Conservation (phyloP, 768 basidiomycete genomes). For the Tylopilus felleus region DNA sequence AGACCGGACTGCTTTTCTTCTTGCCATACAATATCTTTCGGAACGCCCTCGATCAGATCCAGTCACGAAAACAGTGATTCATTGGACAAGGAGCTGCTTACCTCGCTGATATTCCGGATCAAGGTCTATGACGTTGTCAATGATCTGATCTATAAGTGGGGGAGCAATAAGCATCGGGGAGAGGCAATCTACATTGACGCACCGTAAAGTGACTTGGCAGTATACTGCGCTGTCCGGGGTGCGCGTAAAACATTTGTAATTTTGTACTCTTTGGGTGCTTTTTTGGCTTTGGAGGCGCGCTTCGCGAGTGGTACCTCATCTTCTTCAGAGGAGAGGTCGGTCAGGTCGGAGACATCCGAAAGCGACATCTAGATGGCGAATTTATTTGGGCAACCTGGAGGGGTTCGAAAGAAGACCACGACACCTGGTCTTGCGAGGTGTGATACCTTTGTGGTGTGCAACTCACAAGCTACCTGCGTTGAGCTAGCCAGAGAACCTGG, state of each 20-base stretch:
- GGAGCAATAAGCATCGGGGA: not conserved
- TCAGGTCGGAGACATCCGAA: constrained; percentile 46
- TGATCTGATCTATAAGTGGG: constrained; percentile 42
- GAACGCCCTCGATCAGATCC: not conserved
- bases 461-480: not conserved
- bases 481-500: not conserved
- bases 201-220: constrained; percentile 46
- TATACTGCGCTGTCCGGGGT: constrained; percentile 39
- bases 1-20: constrained; percentile 57
- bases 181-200: constrained; percentile 1
- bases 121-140: constrained; percentile 46
- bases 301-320: constrained; percentile 30
- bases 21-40: constrained; percentile 60
- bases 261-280: constrained; percentile 29
- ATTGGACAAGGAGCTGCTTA: constrained; percentile 20
- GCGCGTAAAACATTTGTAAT: constrained; percentile 34
- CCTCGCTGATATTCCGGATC: constrained; percentile 69
- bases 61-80: not conserved
- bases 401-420: not conserved
- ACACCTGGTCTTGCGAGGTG: not conserved
- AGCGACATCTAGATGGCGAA: constrained; percentile 26
- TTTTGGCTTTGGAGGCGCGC: constrained; percentile 21
- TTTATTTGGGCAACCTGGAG: not conserved
- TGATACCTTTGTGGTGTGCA: too few species aligned
- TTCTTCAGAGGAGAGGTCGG: constrained; percentile 43